phyloP scores from a whole-genome alignment of 805 yeast species.

The Wickerhamomyces tratensis region DNA sequence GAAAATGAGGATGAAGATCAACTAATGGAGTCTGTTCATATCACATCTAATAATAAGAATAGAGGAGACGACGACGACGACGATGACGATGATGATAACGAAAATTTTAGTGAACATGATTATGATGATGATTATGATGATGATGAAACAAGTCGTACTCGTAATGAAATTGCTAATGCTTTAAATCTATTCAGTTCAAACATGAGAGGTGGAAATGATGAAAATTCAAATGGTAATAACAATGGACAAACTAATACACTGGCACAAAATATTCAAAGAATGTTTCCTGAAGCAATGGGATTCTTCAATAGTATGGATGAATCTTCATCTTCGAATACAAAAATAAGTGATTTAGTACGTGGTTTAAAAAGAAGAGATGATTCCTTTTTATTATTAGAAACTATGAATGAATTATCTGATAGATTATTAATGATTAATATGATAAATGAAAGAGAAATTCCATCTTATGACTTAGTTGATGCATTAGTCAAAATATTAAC shows the following conservation, averaged over 20 bases:
- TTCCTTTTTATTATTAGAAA: slow-evolving; percentile 52
- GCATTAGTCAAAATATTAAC: slow-evolving; percentile 48
- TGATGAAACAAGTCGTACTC: too few species aligned
- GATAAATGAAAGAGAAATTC: slow-evolving; percentile 53
- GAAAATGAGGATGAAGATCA: slow-evolving; percentile 17
- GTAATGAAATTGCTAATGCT: too few species aligned
- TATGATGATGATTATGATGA: slow-evolving; percentile 5
- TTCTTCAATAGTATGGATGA: slow-evolving; percentile 19
- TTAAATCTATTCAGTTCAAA: too few species aligned
- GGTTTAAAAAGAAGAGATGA: slow-evolving; percentile 28
- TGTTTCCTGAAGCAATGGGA: slow-evolving; percentile 29
- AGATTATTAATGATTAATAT: slow-evolving; percentile 59
- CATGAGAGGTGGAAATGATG: too few species aligned
- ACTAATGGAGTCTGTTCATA: slow-evolving; percentile 11
- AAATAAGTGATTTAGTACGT: slow-evolving; percentile 15
- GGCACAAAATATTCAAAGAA: slow-evolving; percentile 21
- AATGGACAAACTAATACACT: slow-evolving; percentile 1
- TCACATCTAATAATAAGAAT: slow-evolving; percentile 13
- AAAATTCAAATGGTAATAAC: too few species aligned
- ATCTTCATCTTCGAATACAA: slow-evolving; percentile 8
- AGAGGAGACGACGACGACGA: slow-evolving; percentile 15
- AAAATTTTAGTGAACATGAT: slow-evolving; percentile 13
- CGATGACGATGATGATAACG: slow-evolving; percentile 18
- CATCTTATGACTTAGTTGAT: slow-evolving; percentile 44
- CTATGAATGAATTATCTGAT: slow-evolving; percentile 56